A percentile compares a stretch with the other conserved stretches of the same genome.
These are phyloP conservation scores for Colletotrichum plurivorum DNA, from an alignment of 2,329 filamentous ascomycete genomes.

Conservation along the genomic window DNA sequence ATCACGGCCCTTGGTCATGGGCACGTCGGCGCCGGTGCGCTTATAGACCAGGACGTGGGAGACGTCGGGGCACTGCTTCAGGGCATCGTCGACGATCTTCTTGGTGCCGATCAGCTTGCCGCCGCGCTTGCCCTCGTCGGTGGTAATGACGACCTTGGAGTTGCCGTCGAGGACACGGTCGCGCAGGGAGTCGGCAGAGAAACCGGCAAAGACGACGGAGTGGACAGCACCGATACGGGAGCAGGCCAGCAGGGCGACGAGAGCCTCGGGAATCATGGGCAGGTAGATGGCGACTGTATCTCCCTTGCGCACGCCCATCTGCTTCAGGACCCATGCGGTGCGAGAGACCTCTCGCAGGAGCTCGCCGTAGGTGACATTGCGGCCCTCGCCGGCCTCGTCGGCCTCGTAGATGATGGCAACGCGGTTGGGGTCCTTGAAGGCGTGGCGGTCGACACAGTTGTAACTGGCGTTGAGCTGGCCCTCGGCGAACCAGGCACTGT, in stretches of 20 bases:
- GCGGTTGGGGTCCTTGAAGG: conserved; percentile 93
- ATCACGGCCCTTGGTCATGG: conserved; percentile 90
- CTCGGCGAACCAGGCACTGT: conserved; percentile 95
- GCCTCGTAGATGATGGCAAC: conserved; percentile 99
- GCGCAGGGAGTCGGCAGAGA: conserved; percentile 95
- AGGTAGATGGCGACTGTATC: conserved; percentile 98
- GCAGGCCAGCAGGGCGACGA: conserved; percentile 93
- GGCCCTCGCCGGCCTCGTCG: conserved; percentile 89
- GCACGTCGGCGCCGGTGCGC: conserved; percentile 93
- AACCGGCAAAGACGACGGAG: conserved; percentile 97
- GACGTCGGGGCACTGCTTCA: conserved; percentile 95
- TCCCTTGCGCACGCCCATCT: conserved; percentile 97
- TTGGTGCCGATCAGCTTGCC: conserved; percentile 98
- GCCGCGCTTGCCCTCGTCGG: conserved; percentile 97
- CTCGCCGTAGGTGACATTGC: conserved; percentile 92
- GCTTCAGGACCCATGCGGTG: conserved; percentile 88
- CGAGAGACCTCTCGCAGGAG: conserved; percentile 92
- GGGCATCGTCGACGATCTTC: conserved; percentile 98
- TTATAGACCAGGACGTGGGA: conserved; percentile 91
- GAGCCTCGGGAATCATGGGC: conserved; percentile 97
- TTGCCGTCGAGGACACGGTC: conserved; percentile 94
- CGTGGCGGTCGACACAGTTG: conserved; percentile 97
- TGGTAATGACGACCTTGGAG: conserved; percentile 95
- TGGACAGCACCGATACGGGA: conserved; percentile 94
- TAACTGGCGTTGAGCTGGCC: conserved; percentile 95